Conservation (phyloP, 2,329 filamentous ascomycete genomes). For the Periconia macrospinosa region DNA sequence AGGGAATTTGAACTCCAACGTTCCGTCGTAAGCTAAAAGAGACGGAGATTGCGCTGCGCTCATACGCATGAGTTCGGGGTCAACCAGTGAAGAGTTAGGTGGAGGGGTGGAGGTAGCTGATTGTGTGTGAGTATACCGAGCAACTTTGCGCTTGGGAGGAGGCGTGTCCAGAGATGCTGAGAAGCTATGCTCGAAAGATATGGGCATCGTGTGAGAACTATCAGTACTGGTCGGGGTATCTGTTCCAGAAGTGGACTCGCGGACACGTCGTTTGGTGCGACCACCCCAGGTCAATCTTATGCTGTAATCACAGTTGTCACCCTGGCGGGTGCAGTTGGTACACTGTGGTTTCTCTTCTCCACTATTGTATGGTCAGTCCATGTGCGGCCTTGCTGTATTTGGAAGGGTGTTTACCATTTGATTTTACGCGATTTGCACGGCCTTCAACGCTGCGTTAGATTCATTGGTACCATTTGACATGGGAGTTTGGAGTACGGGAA, state of each 20-base stretch:
- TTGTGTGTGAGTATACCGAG: constrained; percentile 25
- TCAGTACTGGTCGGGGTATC: constrained; percentile 27
- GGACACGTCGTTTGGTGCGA: constrained; percentile 62
- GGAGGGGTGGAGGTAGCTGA: constrained; percentile 26
- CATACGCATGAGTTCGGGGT: constrained; percentile 28
- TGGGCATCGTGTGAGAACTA: constrained; percentile 33
- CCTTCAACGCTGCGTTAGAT: constrained; percentile 50
- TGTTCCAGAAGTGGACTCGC: constrained; percentile 40
- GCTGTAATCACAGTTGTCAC: constrained; percentile 77
- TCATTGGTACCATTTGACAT: not conserved
- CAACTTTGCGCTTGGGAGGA: constrained; percentile 8
- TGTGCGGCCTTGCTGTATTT: not conserved
- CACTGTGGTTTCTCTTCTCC: constrained; percentile 76
- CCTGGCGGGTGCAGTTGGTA: constrained; percentile 70
- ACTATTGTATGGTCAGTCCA: constrained; percentile 39
- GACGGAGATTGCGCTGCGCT: constrained; percentile 18
- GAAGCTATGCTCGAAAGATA: constrained; percentile 30
- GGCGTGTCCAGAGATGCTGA: constrained; percentile 19
- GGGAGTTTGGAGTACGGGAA: not conserved
- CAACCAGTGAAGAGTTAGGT: constrained; percentile 25
- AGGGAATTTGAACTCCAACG: constrained; percentile 17
- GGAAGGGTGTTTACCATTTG: constrained; percentile 61
- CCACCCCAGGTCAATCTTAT: constrained; percentile 82
- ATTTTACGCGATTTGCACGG: constrained; percentile 78
- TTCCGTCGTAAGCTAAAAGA: constrained; percentile 9